Evolutionary conservation across 345 rosid genomes (phyloP), one percentile per base, ranked within the genome.

Genomic region (Acer negundo): DNA sequence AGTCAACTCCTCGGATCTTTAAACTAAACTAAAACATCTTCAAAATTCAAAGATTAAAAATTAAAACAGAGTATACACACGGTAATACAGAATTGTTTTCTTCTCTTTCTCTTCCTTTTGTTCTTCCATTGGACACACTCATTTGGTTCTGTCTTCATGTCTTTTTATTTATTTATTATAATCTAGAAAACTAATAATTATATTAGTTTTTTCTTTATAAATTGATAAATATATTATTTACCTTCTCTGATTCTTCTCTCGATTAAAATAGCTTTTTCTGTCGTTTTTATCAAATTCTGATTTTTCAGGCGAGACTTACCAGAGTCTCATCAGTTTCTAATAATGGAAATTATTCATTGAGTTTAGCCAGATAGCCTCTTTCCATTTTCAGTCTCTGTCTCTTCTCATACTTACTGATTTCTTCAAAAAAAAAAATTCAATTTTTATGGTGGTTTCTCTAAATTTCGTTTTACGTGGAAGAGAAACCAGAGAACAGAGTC

Each of bases 1-100:
- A 26, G 84, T 82, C 83, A 85, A 82, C 86, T 75, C 71, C 77
- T 77, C 28, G 77, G 82, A 77, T 77, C 74, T 24, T 75, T 72
- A 42, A 35, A 80, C 6, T 7, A 26, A 66, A 11, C 16, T 22
- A 28, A 28, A 7, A 44, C 49, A 46, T 38, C 16, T 26, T 11
- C 1, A 9, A 15, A 10, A 69, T 42, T 35, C 16, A 20, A 20
- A 31, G 44, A 42, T 7, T 19, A 11, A 72, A 72, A 68, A 6
- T 5, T 2, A 2, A 20, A 47, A 77, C 64, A 3, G 38, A 51
- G 17, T 62, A 65, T 62, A 65, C 70, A 62, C 38, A 35, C 38
- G 4, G 38, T 35, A 35, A 35, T 47, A 59, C 6, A 62, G 58
- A 6, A 64, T 12, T 22, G 22, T 26, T 49, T 10, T 63, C 67